Conservation (phyloP, 306 rosid species). For the Heteromeles arbutifolia region DNA sequence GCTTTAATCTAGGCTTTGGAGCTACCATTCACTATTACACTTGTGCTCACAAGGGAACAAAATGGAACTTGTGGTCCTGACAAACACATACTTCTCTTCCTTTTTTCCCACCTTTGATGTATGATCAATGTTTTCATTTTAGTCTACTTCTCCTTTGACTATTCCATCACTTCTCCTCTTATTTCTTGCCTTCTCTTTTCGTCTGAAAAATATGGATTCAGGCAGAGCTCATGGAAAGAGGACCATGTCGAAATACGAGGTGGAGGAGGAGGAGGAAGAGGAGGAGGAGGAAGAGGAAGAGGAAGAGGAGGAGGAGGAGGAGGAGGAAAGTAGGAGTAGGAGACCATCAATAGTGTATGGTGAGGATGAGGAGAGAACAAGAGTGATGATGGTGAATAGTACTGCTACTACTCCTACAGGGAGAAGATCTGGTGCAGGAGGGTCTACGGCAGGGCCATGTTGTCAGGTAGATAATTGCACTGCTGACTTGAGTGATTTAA, state of each 20-base stretch:
- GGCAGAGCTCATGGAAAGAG: slow-evolving; percentile 58
- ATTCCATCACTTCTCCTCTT: background rate
- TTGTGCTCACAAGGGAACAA: slow-evolving; percentile 16
- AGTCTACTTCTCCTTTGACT: slow-evolving; percentile 27
- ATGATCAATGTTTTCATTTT: background rate
- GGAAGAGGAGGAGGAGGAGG: slow-evolving; percentile 38
- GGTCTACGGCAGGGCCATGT: slow-evolving; percentile 35
- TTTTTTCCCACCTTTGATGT: slow-evolving; percentile 6
- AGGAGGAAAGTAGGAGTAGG: slow-evolving; percentile 14
- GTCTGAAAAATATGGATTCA: slow-evolving; percentile 39
- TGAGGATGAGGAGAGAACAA: slow-evolving; percentile 47
- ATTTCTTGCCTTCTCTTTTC: background rate
- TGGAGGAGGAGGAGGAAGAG: slow-evolving; percentile 31
- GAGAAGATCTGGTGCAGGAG: slow-evolving; percentile 45
- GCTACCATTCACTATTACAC: slow-evolving; percentile 25
- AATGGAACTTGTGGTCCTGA: slow-evolving; percentile 52
- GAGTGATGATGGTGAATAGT: slow-evolving; percentile 2
- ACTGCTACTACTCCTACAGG: slow-evolving; percentile 1
- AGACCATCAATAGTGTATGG: slow-evolving; percentile 23
- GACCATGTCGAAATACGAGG: slow-evolving; percentile 19
- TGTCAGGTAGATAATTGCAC: slow-evolving; percentile 70
- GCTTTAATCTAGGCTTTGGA: slow-evolving; percentile 1
- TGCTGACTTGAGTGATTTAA: slow-evolving; percentile 65
- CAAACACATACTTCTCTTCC: slow-evolving; percentile 11
- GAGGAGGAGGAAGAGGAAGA: slow-evolving; percentile 35